Conservation (phyloP, 805 yeast species). For the Starmerella floris region DNA sequence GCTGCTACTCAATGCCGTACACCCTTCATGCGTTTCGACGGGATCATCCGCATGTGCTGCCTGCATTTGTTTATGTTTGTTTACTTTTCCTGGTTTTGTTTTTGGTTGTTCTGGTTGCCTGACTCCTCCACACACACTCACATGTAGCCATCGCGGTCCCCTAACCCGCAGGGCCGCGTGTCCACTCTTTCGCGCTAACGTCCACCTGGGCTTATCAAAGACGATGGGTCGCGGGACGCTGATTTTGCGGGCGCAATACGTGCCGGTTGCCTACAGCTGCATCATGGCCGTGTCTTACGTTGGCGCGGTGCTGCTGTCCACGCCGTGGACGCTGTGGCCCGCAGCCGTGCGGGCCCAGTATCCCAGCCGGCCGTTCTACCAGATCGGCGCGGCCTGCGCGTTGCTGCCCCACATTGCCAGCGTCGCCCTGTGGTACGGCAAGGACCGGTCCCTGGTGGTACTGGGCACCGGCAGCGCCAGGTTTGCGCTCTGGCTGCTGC, state of each 20-base stretch:
- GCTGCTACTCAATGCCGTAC: no score
- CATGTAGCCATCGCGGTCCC: no score
- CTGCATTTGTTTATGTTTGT: no score
- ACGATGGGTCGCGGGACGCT: no score
- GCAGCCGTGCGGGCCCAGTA: conserved; percentile 64
- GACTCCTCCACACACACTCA: no score
- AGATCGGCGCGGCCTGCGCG: conserved; percentile 64
- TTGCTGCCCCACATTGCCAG: conserved; percentile 67
- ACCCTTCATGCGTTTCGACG: no score
- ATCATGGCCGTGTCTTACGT: conserved; percentile 2
- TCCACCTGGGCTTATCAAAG: no score
- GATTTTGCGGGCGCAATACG: conserved; percentile 4
- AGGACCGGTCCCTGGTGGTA: conserved; percentile 3
- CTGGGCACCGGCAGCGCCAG: conserved; percentile 44
- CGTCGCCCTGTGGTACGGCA: conserved; percentile 27
- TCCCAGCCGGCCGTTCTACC: conserved; percentile 75
- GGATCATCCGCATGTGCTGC: no score
- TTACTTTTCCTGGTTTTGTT: no score
- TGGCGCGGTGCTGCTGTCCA: conserved; percentile 7
- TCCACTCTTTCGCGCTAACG: no score
- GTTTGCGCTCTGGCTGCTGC: conserved; percentile 71
- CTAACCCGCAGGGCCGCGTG: no score
- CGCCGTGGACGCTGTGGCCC: conserved; percentile 41
- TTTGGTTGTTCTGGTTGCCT: no score
- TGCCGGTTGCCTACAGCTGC: not conserved